Conservation (phyloP, 305 asterid genomes). For the Rubia balearica region DNA sequence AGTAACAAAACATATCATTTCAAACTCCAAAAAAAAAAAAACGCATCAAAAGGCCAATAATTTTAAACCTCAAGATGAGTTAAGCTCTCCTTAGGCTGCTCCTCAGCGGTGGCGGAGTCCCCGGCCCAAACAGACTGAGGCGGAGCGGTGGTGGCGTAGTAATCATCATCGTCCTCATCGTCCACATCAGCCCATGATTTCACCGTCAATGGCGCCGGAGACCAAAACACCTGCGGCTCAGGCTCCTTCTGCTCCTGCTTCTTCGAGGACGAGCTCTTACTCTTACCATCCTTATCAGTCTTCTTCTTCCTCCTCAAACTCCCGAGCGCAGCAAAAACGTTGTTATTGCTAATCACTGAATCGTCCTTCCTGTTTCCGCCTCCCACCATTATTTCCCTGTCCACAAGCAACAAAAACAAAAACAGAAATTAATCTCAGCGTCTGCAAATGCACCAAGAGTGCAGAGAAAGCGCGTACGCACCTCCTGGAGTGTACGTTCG, state of each 20-base stretch:
- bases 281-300: constrained; percentile 27
- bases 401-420: background rate
- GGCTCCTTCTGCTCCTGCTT: constrained; percentile 39
- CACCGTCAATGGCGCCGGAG: constrained; percentile 74
- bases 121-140: constrained; percentile 69
- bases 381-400: constrained; percentile 30
- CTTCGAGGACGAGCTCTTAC: constrained; percentile 30
- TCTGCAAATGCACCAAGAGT: background rate
- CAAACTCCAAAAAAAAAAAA: background rate
- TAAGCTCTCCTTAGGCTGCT: constrained; percentile 19
- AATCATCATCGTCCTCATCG: constrained; percentile 92
- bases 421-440: background rate
- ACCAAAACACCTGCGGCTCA: constrained; percentile 59
- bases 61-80: constrained; percentile 25
- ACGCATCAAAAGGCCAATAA: background rate
- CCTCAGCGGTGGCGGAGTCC: constrained; percentile 21
- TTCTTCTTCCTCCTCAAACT: constrained; percentile 41
- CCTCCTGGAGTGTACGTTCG: background rate
- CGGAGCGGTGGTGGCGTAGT: constrained; percentile 86
- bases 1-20: background rate
- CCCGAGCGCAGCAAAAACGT: constrained; percentile 43
- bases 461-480: background rate
- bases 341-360: constrained; percentile 32
- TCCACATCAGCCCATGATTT: constrained; percentile 99
- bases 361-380: constrained; percentile 41